Base-by-base conservation (phyloP, 176 grass and related monocot genomes). In the Alloteropsis semialata region DNA sequence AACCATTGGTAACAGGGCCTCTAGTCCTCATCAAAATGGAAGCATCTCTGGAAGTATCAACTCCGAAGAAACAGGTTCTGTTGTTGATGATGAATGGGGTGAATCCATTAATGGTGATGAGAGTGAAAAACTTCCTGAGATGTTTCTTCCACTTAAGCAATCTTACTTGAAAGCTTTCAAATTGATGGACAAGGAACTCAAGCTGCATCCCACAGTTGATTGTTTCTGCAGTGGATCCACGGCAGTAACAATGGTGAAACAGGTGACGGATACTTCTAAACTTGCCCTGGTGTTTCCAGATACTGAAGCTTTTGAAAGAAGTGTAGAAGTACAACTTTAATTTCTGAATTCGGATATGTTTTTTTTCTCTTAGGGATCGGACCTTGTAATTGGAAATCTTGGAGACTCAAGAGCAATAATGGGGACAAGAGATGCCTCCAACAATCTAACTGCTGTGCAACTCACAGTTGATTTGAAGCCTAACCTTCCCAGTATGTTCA, bases 391-490 rank as follows among this genome's bases (percentile, higher is more conserved):
- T 75, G 96, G 96, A 87, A 99, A 99, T 84, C 84, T 99, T 53
- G 96, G 96, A 50, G 96, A 99, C 69, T 99, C 96, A 5, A 99
- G 96, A 92, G 96, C 96, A 90, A 81, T 99, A 87, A 81, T 99
- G 87, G 96, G 84, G 58, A 96, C 96, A 53, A 82, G 89, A 61
- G 93, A 99, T 87, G 77, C 78, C 27, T 74, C 85, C 68, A 96
- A 99, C 59, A 99, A 96, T 84, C 92, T 99, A 93, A 88, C 78
- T 62, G 93, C 91, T 53, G 87, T 95, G 67, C 96, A 99, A 72
- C 91, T 99, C 81, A 99, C 96, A 71, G 91, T 96, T 76, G 96
- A 99, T 92, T 86, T 99, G 85, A 99, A 99, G 85, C 96, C 96
- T 82, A 90, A 99, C 83, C 91, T 99, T 83, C 96, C 96, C 48